Conservation (phyloP, 2,329 filamentous ascomycete genomes). For the Rhinocladiella similis region DNA sequence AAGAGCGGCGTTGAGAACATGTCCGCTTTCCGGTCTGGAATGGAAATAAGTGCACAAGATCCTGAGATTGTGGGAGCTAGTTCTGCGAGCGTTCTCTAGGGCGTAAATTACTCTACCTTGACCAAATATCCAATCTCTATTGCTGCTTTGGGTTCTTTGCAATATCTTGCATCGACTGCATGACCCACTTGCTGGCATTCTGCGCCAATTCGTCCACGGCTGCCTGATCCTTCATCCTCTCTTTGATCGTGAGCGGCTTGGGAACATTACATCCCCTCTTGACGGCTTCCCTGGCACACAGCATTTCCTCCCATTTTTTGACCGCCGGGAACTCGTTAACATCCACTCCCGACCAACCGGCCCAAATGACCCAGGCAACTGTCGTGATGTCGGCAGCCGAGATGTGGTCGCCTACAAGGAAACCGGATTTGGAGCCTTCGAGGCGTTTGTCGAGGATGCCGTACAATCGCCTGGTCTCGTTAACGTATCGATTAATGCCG, state of each 20-base stretch:
- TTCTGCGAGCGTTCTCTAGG: no score
- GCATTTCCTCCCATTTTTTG: slow-evolving; percentile 72
- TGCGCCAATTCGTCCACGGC: no score
- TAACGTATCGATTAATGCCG: slow-evolving; percentile 76
- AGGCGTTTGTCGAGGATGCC: slow-evolving; percentile 73
- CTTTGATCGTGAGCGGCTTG: no score
- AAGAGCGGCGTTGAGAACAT: not conserved
- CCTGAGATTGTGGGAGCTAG: no score
- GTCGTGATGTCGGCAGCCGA: slow-evolving; percentile 70
- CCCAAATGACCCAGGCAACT: slow-evolving; percentile 63
- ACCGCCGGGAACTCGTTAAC: slow-evolving; percentile 73
- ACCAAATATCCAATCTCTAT: no score
- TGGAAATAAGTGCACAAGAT: not conserved
- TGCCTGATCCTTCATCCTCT: no score
- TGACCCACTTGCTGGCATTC: no score
- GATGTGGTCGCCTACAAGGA: slow-evolving; percentile 53
- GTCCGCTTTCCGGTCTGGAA: not conserved
- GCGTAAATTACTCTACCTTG: no score
- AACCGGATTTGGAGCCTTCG: slow-evolving; percentile 47
- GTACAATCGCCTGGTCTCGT: slow-evolving; percentile 79
- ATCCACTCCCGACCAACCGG: slow-evolving; percentile 63
- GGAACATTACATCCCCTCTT: not conserved
- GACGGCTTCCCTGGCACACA: slow-evolving; percentile 60
- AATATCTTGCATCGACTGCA: no score
- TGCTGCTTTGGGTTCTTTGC: no score